Conservation (phyloP, 2,329 filamentous ascomycete species). For the Sclerotinia subarctica region DNA sequence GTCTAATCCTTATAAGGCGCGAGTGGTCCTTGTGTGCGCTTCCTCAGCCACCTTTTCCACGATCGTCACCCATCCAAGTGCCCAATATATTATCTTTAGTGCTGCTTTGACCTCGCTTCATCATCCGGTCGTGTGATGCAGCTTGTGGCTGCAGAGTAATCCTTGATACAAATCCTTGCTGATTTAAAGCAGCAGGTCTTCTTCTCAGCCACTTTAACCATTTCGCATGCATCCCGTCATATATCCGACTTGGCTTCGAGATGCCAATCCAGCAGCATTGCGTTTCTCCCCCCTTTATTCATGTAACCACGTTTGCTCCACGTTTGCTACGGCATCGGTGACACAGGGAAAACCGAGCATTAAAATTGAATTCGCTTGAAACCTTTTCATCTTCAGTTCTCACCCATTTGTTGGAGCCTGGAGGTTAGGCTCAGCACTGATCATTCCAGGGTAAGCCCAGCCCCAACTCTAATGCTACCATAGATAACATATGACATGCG, state of each 20-base stretch:
- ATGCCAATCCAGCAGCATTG: not conserved
- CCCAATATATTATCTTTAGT: not conserved
- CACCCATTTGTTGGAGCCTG: not conserved
- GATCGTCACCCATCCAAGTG: not conserved
- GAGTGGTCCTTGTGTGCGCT: not conserved
- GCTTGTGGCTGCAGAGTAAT: not conserved
- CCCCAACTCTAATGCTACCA: not conserved
- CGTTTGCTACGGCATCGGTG: not conserved
- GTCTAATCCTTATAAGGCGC: conserved; percentile 18
- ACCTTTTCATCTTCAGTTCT: not conserved
- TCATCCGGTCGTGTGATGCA: not conserved
- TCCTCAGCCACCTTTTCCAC: conserved; percentile 5
- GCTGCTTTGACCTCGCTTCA: not conserved
- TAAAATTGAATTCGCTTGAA: not conserved
- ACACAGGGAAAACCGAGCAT: not conserved
- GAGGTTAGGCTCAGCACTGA: not conserved
- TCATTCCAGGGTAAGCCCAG: not conserved
- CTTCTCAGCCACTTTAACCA: conserved; percentile 6
- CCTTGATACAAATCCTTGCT: not conserved
- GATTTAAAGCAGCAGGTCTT: not conserved
- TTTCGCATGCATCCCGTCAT: not conserved
- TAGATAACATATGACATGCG: not conserved
- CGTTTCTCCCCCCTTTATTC: not conserved
- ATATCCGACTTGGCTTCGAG: conserved; percentile 11
- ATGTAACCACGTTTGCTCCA: not conserved